Evolutionary conservation across 495 filamentous ascomycete genomes (phyloP), one percentile per base, ranked within the genome.

Genomic region (Talaromyces nanjingensis): DNA sequence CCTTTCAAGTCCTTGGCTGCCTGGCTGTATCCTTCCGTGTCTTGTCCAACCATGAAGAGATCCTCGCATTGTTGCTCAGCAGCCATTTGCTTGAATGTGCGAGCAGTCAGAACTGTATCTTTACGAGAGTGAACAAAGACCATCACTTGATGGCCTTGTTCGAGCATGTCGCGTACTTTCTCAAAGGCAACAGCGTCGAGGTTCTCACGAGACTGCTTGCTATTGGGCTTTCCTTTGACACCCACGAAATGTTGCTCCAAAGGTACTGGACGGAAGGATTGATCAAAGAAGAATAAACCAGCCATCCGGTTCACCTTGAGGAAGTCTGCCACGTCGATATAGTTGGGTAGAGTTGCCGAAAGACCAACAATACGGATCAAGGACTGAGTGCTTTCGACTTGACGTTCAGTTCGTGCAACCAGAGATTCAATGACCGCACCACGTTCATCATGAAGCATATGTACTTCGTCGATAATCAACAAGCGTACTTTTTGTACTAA

Each of bases 391-490:
- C 93, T 97, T 76, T 99, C 94, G 0, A 99, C 94, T 68, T 99
- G 94, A 53, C 94, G 84, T 76, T 97, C 87, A 1, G 94, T 99
- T 56, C 94, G 85, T 5, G 94, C 94, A 18, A 98, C 94, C 57
- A 99, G 78, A 6, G 92, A 96, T 70, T 99, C 94, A 57, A 99
- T 82, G 11, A 99, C 96, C 6, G 94, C 92, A 69, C 94, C 94
- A 69, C 94, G 87, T 71, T 97, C 94, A 71, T 99, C 94, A 70
- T 99, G 94, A 67, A 99, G 87, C 94, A 99, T 99, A 69, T 99
- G 94, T 2, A 99, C 94, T 76, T 99, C 94, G 74, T 99, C 94
- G 70, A 99, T 97, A 66, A 99, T 98, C 59, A 99, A 83, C 31
- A 99, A 78, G 18, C 94, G 86, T 11, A 99, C 94, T 69, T 99